Evolutionary conservation across 768 basidiomycete species (phyloP).

Genomic region (Rhizopogon vinicolor): DNA sequence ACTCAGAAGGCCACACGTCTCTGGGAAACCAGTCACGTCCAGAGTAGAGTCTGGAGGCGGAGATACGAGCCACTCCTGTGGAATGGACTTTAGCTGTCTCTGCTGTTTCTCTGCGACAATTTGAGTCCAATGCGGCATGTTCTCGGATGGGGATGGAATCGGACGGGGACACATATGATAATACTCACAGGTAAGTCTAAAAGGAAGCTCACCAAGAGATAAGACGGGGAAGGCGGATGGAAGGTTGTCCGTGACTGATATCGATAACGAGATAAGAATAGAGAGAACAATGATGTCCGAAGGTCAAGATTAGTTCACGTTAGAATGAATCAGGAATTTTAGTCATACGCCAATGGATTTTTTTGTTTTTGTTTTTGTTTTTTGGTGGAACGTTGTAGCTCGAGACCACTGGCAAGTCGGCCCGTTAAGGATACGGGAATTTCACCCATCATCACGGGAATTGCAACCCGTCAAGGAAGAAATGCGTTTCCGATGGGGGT

Average conservation of each 20-base stretch:
- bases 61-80: constrained; percentile 56
- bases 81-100: constrained; percentile 51
- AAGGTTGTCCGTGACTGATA: background rate
- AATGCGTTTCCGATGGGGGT: no score
- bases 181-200: background rate
- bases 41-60: constrained; percentile 40
- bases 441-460: no score
- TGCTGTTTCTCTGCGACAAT: constrained; percentile 50
- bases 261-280: background rate
- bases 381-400: no score
- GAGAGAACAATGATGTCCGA: background rate
- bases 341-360: no score
- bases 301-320: no score
- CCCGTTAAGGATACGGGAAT: no score
- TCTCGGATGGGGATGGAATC: background rate
- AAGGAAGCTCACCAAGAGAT: background rate
- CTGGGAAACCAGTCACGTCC: constrained; percentile 53
- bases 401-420: no score
- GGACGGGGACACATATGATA: background rate
- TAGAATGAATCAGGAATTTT: no score
- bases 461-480: no score
- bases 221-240: background rate
- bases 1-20: constrained; percentile 52
- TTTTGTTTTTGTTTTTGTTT: no score
- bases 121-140: constrained; percentile 39